A percentile compares a stretch with the other conserved stretches of the same genome.
phyloP scores from a whole-genome alignment of 768 basidiomycete genomes.

The Leucosporidium scottii region DNA sequence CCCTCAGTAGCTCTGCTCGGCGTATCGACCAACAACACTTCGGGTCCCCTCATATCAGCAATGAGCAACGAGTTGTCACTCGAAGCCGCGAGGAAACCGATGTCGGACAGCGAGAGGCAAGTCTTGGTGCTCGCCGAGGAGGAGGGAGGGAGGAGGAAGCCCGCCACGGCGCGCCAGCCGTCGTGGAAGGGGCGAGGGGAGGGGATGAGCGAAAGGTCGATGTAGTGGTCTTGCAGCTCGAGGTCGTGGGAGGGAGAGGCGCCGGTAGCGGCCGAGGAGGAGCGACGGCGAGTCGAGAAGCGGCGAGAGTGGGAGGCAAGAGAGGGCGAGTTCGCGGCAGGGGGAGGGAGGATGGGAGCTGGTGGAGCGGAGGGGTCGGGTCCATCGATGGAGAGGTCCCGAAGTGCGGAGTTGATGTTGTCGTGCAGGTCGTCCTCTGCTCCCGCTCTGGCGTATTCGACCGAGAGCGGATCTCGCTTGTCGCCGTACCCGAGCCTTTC shows the following conservation, averaged over 20 bases:
- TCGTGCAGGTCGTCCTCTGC: conserved; percentile 7
- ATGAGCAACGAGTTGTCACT: conserved; percentile 55
- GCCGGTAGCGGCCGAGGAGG: neutral
- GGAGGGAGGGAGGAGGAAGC: conserved; percentile 11
- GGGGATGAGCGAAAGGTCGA: conserved; percentile 11
- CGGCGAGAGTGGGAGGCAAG: neutral
- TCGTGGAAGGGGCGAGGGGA: conserved; percentile 12
- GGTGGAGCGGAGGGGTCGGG: neutral
- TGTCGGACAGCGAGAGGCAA: conserved; percentile 60
- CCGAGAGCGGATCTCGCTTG: neutral
- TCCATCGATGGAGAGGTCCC: conserved; percentile 16
- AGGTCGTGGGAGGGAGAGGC: neutral
- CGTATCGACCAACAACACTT: conserved; percentile 53
- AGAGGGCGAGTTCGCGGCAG: neutral
- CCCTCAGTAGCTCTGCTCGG: conserved; percentile 42
- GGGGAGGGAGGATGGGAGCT: neutral
- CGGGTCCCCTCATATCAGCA: conserved; percentile 68
- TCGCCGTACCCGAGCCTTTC: conserved; percentile 2
- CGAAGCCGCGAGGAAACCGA: conserved; percentile 75
- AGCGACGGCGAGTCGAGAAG: neutral
- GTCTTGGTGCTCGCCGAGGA: conserved; percentile 19
- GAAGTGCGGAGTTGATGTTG: conserved; percentile 13
- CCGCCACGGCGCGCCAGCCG: conserved; percentile 21
- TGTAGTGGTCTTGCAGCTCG: conserved; percentile 16
- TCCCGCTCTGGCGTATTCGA: conserved; percentile 1